phyloP scores from a whole-genome alignment of 2,329 filamentous ascomycete species.

The Podosphaera xanthii region DNA sequence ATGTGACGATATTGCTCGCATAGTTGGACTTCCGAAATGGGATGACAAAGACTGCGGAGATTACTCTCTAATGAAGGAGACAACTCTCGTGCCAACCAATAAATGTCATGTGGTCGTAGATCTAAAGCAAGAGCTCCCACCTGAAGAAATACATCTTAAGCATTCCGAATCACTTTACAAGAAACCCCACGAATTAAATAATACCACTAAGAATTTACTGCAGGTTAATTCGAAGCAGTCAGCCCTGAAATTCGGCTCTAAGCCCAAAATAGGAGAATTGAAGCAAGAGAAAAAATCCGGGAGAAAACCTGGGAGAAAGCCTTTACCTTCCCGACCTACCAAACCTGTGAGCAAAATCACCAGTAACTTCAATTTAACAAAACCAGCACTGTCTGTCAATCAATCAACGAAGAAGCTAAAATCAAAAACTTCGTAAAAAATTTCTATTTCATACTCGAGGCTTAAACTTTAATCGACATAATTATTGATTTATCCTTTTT shows the following conservation, averaged over 20 bases:
- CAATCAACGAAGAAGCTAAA: constrained; percentile 2
- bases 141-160: constrained; percentile 30
- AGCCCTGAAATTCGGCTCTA: constrained; percentile 20
- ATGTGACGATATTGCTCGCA: constrained; percentile 65
- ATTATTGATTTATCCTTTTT: not conserved
- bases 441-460: not conserved
- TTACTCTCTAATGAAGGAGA: constrained; percentile 23
- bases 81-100: constrained; percentile 19
- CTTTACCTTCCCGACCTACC: constrained; percentile 8
- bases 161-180: constrained; percentile 31
- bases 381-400: constrained; percentile 6
- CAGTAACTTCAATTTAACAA: constrained; percentile 11
- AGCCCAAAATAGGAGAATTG: constrained; percentile 4
- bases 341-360: constrained; percentile 10
- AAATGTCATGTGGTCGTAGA: constrained; percentile 23
- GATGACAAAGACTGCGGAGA: constrained; percentile 30
- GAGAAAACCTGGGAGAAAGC: constrained; percentile 12
- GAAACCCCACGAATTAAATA: constrained; percentile 16
- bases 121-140: constrained; percentile 18
- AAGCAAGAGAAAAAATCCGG: constrained; percentile 7
- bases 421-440: not conserved
- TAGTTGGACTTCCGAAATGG: constrained; percentile 40
- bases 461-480: not conserved
- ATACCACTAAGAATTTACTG: not conserved
- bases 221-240: constrained; percentile 26